Percentiles rank a stretch among this genome's conserved stretches.
phyloP scores from a whole-genome alignment of 805 yeast species.

The Candida chauliodis region DNA sequence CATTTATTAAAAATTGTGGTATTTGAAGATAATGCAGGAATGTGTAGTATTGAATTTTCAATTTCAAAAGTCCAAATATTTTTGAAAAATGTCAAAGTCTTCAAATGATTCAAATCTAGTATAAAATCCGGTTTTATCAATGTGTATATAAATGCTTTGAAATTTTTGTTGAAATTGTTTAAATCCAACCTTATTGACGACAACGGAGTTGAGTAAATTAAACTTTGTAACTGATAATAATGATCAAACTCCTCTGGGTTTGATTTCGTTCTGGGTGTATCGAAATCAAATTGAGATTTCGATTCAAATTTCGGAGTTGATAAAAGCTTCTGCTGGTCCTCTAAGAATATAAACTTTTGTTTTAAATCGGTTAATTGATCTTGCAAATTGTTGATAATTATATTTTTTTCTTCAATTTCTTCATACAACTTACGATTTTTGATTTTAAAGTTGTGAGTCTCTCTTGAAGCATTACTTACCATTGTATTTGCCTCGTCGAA shows the following conservation, averaged over 20 bases:
- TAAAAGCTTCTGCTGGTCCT: conserved; percentile 29
- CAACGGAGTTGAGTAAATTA: conserved; percentile 31
- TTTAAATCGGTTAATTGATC: conserved; percentile 69
- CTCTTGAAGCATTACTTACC: conserved; percentile 76
- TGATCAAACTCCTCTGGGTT: conserved; percentile 5
- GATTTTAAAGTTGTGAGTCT: conserved; percentile 55
- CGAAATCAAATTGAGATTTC: conserved; percentile 3
- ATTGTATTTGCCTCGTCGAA: conserved; percentile 82
- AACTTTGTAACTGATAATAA: conserved; percentile 18
- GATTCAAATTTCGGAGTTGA: conserved; percentile 11
- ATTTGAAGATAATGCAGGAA: conserved; percentile 45
- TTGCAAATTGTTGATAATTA: conserved; percentile 58
- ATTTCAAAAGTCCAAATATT: conserved; percentile 71
- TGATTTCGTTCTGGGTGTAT: neutral
- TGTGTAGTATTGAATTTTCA: conserved; percentile 40
- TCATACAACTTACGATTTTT: conserved; percentile 54
- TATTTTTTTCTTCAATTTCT: conserved; percentile 64
- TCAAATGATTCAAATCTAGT: conserved; percentile 39
- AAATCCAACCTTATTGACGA: conserved; percentile 45
- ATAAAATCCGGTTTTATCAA: conserved; percentile 31
- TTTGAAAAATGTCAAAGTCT: conserved; percentile 57
- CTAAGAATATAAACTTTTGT: conserved; percentile 53
- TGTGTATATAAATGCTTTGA: conserved; percentile 37
- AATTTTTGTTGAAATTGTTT: conserved; percentile 38
- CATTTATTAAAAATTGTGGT: conserved; percentile 43